Percentiles rank a stretch among this genome's conserved stretches.
These are phyloP conservation scores for Coprinopsis sp. DNA, from an alignment of 768 basidiomycete genomes.

Conservation along the genomic window DNA sequence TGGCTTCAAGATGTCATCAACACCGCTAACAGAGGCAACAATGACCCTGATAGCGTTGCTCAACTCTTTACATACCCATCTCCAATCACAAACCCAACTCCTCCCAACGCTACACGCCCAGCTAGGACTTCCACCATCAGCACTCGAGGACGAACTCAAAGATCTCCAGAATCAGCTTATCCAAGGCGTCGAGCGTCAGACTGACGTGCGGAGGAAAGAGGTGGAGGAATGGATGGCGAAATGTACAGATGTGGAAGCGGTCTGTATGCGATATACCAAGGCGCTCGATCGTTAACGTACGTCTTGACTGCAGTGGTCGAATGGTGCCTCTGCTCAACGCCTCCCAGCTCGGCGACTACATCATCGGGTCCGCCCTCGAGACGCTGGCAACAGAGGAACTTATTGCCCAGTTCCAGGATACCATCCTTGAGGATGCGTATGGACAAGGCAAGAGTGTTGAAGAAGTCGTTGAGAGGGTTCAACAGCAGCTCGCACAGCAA, in stretches of 20 bases:
- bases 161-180: slow-evolving; percentile 71
- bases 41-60: slow-evolving; percentile 58
- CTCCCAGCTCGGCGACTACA: slow-evolving; percentile 25
- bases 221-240: slow-evolving; percentile 70
- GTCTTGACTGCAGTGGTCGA: slow-evolving; percentile 69
- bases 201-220: slow-evolving; percentile 64
- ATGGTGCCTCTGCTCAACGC: slow-evolving; percentile 26
- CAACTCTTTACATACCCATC: slow-evolving; percentile 70
- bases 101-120: slow-evolving; percentile 79
- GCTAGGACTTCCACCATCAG: slow-evolving; percentile 75
- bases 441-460: slow-evolving; percentile 19
- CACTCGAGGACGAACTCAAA: slow-evolving; percentile 77
- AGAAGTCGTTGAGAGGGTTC: slow-evolving; percentile 18
- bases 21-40: slow-evolving; percentile 24
- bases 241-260: slow-evolving; percentile 57
- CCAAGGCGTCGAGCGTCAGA: slow-evolving; percentile 69
- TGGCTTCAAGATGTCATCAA: no score
- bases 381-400: slow-evolving; percentile 26
- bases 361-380: slow-evolving; percentile 26
- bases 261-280: slow-evolving; percentile 61
- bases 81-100: slow-evolving; percentile 77
- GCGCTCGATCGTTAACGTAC: slow-evolving; percentile 72
- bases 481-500: slow-evolving; percentile 15
- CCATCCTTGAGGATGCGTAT: slow-evolving; percentile 25
- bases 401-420: slow-evolving; percentile 22